A percentile compares a stretch with the other conserved stretches of the same genome.
Evolutionary conservation across 2,329 filamentous ascomycete species (phyloP).

Genomic region (Lecanicillium sp.): DNA sequence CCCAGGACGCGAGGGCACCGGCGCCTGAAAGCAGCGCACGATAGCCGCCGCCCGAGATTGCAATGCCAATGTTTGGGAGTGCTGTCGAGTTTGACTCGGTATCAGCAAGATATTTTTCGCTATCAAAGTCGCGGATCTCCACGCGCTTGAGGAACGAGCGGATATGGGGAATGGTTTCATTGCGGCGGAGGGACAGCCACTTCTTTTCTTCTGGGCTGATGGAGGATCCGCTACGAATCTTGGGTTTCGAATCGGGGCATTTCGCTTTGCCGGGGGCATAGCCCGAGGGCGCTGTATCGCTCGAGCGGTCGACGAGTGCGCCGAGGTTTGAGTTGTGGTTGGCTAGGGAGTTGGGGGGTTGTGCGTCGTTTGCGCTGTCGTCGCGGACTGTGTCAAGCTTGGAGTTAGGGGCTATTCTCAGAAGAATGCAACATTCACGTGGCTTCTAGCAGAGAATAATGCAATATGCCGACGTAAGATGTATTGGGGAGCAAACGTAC

Average conservation of each 20-base stretch:
- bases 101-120: constrained; percentile 54
- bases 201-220: constrained; percentile 7
- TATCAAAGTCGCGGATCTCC: constrained; percentile 64
- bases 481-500: too few relatives aligned
- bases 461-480: too few relatives aligned
- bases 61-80: constrained; percentile 53
- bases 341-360: background rate
- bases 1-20: constrained; percentile 65
- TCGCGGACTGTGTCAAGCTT: too few relatives aligned
- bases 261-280: constrained; percentile 1
- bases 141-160: constrained; percentile 57
- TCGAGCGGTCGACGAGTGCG: constrained; percentile 3
- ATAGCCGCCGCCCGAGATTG: constrained; percentile 72
- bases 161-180: constrained; percentile 63
- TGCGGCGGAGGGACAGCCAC: constrained; percentile 61
- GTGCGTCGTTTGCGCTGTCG: background rate
- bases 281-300: constrained; percentile 4
- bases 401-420: too few relatives aligned
- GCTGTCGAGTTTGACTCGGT: constrained; percentile 54
- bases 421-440: too few relatives aligned
- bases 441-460: too few relatives aligned
- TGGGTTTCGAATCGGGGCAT: constrained; percentile 5
- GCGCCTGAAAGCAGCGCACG: constrained; percentile 70
- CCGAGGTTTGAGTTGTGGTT: background rate
- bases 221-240: constrained; percentile 6